Evolutionary conservation across 192 early-diverging fungal species (phyloP).

Genomic region (Coemansia sp.): DNA sequence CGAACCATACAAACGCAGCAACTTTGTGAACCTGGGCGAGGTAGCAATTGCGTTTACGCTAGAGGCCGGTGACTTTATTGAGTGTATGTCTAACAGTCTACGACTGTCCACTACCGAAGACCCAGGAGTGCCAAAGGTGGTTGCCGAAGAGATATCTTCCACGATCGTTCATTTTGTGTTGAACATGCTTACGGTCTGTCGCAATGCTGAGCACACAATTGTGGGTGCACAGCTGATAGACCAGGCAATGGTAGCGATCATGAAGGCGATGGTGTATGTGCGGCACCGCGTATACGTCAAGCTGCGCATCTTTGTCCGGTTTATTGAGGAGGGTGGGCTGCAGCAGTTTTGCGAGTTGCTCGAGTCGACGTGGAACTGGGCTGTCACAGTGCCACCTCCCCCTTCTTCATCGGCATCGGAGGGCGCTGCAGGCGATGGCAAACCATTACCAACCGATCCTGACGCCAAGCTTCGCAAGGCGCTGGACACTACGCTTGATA

Average conservation of each 20-base stretch:
- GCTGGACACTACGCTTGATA: slow-evolving; percentile 43
- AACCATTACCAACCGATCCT: slow-evolving; percentile 9
- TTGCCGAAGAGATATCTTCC: slow-evolving; percentile 17
- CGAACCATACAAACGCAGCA: slow-evolving; percentile 27
- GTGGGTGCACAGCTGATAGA: slow-evolving; percentile 41
- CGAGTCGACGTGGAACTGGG: slow-evolving; percentile 48
- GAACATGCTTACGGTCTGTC: slow-evolving; percentile 24
- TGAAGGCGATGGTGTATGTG: slow-evolving; percentile 52
- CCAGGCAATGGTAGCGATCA: slow-evolving; percentile 43
- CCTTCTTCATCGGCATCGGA: background rate
- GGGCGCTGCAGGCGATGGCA: background rate
- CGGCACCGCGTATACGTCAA: slow-evolving; percentile 49
- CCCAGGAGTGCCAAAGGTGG: slow-evolving; percentile 7
- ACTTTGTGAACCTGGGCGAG: slow-evolving; percentile 42
- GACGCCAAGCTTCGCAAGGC: slow-evolving; percentile 25
- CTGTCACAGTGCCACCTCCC: slow-evolving; percentile 20
- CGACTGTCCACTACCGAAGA: slow-evolving; percentile 16
- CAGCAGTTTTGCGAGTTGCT: slow-evolving; percentile 40
- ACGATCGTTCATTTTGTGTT: slow-evolving; percentile 30
- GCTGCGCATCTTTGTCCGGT: slow-evolving; percentile 41
- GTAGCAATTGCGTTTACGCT: slow-evolving; percentile 37
- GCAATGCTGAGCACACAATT: slow-evolving; percentile 16
- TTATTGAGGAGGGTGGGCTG: slow-evolving; percentile 35
- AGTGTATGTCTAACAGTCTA: slow-evolving; percentile 53
- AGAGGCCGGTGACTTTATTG: slow-evolving; percentile 46